Percentiles rank a stretch among this genome's conserved stretches.
These are phyloP conservation scores for Apiospora phragmitis DNA, from an alignment of 2,329 filamentous ascomycete genomes.

Conservation along the genomic window DNA sequence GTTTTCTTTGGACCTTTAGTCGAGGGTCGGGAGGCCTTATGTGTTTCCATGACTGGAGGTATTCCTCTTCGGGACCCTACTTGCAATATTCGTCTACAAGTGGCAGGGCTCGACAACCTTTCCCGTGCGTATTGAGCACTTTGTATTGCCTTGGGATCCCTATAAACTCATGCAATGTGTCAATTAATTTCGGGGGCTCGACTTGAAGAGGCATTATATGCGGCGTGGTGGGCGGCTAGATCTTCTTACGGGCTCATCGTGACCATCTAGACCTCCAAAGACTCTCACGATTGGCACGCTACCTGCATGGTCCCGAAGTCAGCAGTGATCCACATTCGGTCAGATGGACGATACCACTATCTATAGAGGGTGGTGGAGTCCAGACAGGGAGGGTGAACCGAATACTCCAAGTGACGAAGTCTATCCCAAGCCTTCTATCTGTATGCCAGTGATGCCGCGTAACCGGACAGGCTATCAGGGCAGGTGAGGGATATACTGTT, in stretches of 20 bases:
- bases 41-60: not conserved
- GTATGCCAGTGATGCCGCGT: not conserved
- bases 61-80: not conserved
- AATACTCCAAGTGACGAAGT: too few relatives aligned
- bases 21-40: not conserved
- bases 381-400: not conserved
- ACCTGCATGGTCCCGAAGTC: conserved; percentile 1
- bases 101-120: not conserved
- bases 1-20: too few relatives aligned
- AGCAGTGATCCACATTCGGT: not conserved
- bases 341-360: not conserved
- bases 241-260: not conserved
- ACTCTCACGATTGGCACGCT: not conserved
- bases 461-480: not conserved
- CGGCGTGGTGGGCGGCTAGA: not conserved
- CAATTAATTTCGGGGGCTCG: not conserved
- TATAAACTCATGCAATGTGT: not conserved
- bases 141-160: not conserved
- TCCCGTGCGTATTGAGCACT: not conserved
- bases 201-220: not conserved
- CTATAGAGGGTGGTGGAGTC: not conserved
- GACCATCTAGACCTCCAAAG: not conserved
- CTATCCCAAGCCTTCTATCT: not conserved
- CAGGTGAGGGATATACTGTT: not conserved
- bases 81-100: not conserved